Conservation (phyloP, 176 grass and related monocot species). For the Microstegium vimineum region DNA sequence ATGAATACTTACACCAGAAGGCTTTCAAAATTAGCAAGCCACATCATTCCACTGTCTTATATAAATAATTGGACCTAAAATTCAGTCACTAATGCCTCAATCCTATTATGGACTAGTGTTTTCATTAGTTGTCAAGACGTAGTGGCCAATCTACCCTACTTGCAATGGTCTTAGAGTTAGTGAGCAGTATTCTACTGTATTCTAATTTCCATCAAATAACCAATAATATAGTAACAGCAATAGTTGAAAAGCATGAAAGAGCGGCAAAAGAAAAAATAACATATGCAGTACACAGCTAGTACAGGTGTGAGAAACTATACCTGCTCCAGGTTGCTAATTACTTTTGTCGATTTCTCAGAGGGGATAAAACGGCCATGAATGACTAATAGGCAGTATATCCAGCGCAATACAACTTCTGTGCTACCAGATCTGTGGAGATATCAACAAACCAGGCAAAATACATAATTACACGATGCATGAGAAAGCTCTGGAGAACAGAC, state of each 20-base stretch:
- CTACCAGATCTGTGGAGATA: conserved; percentile 53
- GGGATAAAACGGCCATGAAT: conserved; percentile 65
- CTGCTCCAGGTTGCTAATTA: conserved; percentile 58
- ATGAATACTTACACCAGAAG: not conserved
- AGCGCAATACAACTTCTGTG: conserved; percentile 55
- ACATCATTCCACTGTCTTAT: not conserved
- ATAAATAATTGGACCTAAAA: not conserved
- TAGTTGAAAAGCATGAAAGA: conserved; percentile 1
- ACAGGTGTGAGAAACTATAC: conserved; percentile 36
- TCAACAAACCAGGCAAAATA: conserved; percentile 6
- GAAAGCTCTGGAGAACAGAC: not conserved
- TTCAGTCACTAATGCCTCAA: not conserved
- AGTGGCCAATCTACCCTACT: not conserved
- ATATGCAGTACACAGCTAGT: not conserved
- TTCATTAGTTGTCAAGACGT: not conserved
- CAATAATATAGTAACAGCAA: not conserved
- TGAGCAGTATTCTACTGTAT: not conserved
- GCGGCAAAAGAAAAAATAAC: not conserved
- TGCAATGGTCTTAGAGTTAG: not conserved
- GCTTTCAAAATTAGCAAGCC: not conserved
- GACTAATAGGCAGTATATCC: conserved; percentile 80
- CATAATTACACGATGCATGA: not conserved
- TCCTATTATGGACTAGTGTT: not conserved
- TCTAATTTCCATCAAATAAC: not conserved
- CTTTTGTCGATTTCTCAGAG: conserved; percentile 45